Evolutionary conservation across 768 basidiomycete species (phyloP).

Genomic region (Coprinellus aureogranulatus): DNA sequence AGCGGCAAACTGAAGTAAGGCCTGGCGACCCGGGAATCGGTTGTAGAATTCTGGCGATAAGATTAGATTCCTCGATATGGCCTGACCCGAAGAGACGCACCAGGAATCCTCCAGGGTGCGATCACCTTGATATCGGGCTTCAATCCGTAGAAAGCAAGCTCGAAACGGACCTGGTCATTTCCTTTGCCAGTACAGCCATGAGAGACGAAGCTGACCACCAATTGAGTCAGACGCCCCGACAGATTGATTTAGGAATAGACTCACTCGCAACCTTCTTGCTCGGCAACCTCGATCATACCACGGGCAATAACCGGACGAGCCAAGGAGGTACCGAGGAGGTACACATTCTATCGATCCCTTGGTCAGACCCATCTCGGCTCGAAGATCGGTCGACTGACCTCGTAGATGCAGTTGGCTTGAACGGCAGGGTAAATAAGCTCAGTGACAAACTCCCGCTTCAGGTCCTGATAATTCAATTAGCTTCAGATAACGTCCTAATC

Average conservation of each 20-base stretch:
- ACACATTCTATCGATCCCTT: slow-evolving; percentile 69
- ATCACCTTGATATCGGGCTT: slow-evolving; percentile 99
- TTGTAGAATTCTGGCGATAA: slow-evolving; percentile 80
- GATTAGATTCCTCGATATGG: neutral
- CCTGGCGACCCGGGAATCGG: slow-evolving; percentile 93
- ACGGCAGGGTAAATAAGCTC: slow-evolving; percentile 98
- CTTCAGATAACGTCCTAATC: neutral
- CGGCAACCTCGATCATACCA: slow-evolving; percentile 95
- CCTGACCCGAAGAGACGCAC: slow-evolving; percentile 36
- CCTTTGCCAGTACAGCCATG: slow-evolving; percentile 99
- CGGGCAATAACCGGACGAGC: slow-evolving; percentile 98
- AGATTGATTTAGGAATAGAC: slow-evolving; percentile 22
- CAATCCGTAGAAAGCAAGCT: slow-evolving; percentile 97
- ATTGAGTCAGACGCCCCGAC: neutral
- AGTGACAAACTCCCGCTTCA: slow-evolving; percentile 91
- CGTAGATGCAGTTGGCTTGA: slow-evolving; percentile 98
- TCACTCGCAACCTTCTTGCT: slow-evolving; percentile 92
- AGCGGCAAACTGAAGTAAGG: slow-evolving; percentile 86
- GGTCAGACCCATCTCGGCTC: slow-evolving; percentile 1
- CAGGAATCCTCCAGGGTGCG: slow-evolving; percentile 96
- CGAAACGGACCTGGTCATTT: slow-evolving; percentile 99
- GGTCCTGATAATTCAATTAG: slow-evolving; percentile 52
- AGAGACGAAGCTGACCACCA: slow-evolving; percentile 73
- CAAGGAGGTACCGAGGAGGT: slow-evolving; percentile 95
- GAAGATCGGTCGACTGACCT: slow-evolving; percentile 44